These are phyloP conservation scores for Pseudoperonospora humuli DNA, from an alignment of 352 stramenopile genomes.

Conservation along the genomic window DNA sequence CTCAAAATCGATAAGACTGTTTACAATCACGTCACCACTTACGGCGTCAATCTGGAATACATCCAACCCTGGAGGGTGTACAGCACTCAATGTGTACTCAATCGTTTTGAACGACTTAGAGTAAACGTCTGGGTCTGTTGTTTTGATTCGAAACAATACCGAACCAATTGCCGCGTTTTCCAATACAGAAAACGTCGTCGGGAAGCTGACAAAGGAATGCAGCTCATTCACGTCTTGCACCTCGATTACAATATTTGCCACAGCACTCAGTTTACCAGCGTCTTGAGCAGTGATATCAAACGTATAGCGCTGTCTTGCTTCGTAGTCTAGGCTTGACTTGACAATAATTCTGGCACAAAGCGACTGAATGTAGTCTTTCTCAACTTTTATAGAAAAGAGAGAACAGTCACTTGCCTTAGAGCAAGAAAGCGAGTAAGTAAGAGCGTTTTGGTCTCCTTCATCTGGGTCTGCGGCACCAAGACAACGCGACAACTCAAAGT, in stretches of 20 bases:
- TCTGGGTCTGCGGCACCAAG: conserved; percentile 37
- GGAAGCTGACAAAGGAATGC: conserved; percentile 30
- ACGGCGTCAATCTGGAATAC: conserved; percentile 24
- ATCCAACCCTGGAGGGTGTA: conserved; percentile 26
- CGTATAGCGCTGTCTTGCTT: conserved; percentile 28
- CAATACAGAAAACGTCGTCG: conserved; percentile 13
- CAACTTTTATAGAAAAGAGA: conserved; percentile 28
- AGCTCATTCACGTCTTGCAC: conserved; percentile 49
- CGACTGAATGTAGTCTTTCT: conserved; percentile 28
- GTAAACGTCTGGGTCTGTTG: conserved; percentile 33
- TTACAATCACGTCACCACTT: conserved; percentile 29
- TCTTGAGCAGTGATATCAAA: conserved; percentile 34
- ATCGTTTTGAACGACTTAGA: conserved; percentile 27
- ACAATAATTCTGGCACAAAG: conserved; percentile 37
- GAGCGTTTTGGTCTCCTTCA: conserved; percentile 25
- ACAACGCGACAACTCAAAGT: conserved; percentile 21
- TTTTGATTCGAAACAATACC: conserved; percentile 22
- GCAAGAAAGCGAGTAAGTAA: conserved; percentile 40
- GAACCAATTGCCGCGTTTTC: conserved; percentile 27
- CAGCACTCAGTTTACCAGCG: conserved; percentile 12
- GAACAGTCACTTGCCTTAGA: conserved; percentile 21
- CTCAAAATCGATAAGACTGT: conserved; percentile 35
- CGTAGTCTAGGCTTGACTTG: conserved; percentile 31
- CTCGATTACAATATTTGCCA: conserved; percentile 21
- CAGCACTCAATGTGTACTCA: conserved; percentile 21